These are phyloP conservation scores for Lentinula aciculospora DNA, from an alignment of 768 basidiomycete genomes.

Conservation along the genomic window DNA sequence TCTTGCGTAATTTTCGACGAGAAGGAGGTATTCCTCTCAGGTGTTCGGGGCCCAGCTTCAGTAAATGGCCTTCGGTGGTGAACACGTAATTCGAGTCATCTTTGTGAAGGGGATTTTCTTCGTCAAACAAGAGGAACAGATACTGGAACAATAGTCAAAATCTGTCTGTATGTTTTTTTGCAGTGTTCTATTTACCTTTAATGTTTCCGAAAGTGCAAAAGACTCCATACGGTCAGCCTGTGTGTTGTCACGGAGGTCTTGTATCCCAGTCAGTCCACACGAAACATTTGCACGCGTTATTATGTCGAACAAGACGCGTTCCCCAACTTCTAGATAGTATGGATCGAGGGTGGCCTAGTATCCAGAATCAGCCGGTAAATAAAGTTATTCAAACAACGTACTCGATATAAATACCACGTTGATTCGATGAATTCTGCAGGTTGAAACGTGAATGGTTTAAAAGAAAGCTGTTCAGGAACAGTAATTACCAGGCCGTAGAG, in stretches of 20 bases:
- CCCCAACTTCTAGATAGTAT: constrained; percentile 89
- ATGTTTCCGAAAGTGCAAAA: constrained; percentile 88
- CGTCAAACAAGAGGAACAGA: constrained; percentile 88
- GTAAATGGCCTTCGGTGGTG: constrained; percentile 92
- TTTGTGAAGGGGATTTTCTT: constrained; percentile 65
- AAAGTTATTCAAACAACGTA: constrained; percentile 23
- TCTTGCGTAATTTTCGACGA: constrained; percentile 54
- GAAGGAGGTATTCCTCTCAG: constrained; percentile 53
- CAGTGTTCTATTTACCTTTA: constrained; percentile 59
- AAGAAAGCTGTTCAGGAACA: not conserved
- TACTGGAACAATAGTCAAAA: constrained; percentile 48
- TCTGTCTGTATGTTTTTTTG: not conserved
- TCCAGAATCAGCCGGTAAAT: constrained; percentile 10
- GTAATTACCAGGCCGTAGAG: constrained; percentile 62
- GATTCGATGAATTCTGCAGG: constrained; percentile 85
- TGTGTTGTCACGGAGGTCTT: constrained; percentile 70
- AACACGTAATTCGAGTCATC: constrained; percentile 88
- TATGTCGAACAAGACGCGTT: constrained; percentile 76
- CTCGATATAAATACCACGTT: constrained; percentile 92
- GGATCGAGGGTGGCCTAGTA: constrained; percentile 83
- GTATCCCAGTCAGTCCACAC: constrained; percentile 82
- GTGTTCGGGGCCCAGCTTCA: constrained; percentile 54
- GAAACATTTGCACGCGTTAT: constrained; percentile 68
- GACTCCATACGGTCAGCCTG: constrained; percentile 96
- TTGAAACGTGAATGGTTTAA: not conserved